Conservation (phyloP, 2,329 filamentous ascomycete genomes). For the Calonectria leucothoes region DNA sequence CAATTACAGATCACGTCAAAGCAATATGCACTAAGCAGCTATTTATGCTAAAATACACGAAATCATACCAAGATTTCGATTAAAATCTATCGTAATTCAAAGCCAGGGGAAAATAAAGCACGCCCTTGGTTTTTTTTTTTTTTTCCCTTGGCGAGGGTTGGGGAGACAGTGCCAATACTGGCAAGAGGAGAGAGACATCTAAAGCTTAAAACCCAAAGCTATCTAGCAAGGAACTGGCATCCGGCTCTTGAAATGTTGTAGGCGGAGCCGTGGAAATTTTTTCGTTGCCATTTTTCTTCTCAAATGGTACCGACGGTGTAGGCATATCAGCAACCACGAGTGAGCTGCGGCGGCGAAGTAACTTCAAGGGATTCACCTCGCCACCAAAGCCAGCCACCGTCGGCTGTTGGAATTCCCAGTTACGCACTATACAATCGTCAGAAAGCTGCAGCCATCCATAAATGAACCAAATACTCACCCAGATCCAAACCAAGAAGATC, state of each 20-base stretch:
- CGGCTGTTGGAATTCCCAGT: conserved; percentile 82
- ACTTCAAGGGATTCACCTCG: conserved; percentile 72
- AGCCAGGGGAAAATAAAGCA: neutral
- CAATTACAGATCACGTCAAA: neutral
- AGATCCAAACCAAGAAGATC: conserved; percentile 89
- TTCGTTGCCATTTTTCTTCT: conserved; percentile 52
- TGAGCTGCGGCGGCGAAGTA: conserved; percentile 79
- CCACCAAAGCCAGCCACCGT: conserved; percentile 52
- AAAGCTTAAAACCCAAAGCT: conserved; percentile 86
- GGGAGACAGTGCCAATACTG: neutral
- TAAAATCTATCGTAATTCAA: neutral
- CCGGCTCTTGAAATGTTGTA: conserved; percentile 92
- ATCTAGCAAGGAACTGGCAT: conserved; percentile 87
- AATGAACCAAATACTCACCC: conserved; percentile 59
- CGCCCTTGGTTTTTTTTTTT: too few relatives aligned
- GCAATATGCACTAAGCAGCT: neutral
- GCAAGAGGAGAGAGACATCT: neutral
- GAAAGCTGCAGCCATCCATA: neutral
- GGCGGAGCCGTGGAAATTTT: conserved; percentile 68
- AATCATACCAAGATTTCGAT: conserved; percentile 2
- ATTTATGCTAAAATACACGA: conserved; percentile 8
- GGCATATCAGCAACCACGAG: conserved; percentile 83
- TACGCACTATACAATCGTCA: conserved; percentile 67
- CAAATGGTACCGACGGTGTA: conserved; percentile 52
- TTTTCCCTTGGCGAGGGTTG: too few relatives aligned